Conservation (phyloP, 768 basidiomycete genomes). For the Mycena haematopus region DNA sequence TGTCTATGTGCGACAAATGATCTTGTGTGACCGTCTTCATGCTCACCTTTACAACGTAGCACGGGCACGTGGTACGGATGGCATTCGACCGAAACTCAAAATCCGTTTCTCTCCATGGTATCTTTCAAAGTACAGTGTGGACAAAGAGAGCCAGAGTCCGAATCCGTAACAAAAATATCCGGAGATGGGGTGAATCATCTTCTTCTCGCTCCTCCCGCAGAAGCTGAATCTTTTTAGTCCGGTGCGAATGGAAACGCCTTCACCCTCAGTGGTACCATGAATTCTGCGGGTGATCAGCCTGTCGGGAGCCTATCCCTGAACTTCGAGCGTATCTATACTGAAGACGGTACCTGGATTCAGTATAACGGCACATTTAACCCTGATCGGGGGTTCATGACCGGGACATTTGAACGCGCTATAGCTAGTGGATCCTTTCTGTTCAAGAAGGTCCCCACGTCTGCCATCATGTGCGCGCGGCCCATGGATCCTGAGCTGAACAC, state of each 20-base stretch:
- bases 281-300: conserved; percentile 4
- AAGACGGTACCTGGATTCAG: neutral
- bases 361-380: conserved; percentile 11
- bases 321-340: conserved; percentile 8
- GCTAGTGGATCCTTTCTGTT: conserved; percentile 11
- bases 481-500: neutral
- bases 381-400: conserved; percentile 2
- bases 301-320: neutral
- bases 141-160: neutral
- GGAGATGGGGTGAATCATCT: conserved; percentile 1
- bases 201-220: neutral
- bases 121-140: conserved; percentile 13
- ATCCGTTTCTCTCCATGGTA: conserved; percentile 4
- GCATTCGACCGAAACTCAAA: conserved; percentile 14
- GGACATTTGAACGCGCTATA: neutral
- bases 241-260: neutral
- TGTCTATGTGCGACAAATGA: conserved; percentile 4
- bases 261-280: neutral
- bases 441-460: conserved; percentile 8
- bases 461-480: conserved; percentile 16
- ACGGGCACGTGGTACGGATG: conserved; percentile 20
- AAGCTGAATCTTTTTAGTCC: neutral
- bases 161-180: neutral
- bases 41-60: neutral
- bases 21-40: neutral